phyloP scores from a whole-genome alignment of 2,329 filamentous ascomycete genomes.

The Ophiostoma sp. region DNA sequence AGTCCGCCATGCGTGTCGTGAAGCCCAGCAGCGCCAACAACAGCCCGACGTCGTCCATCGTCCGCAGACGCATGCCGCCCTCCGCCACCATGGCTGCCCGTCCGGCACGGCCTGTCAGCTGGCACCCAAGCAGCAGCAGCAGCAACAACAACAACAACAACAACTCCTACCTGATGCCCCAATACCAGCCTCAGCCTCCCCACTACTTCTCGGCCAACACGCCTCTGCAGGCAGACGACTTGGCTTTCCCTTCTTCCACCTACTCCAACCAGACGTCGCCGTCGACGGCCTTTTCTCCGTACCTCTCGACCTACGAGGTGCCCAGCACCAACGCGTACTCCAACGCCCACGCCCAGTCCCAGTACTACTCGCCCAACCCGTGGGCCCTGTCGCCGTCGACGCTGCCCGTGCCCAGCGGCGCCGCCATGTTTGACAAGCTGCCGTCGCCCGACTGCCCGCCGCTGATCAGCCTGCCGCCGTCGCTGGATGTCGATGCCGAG shows the following conservation, averaged over 20 bases:
- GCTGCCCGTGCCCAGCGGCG: conserved; percentile 17
- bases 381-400: conserved; percentile 33
- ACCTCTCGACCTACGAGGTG: conserved; percentile 27
- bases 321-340: background rate
- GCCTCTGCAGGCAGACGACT: conserved; percentile 25
- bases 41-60: conserved; percentile 54
- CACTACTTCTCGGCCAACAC: conserved; percentile 19
- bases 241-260: conserved; percentile 32
- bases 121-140: conserved; percentile 56
- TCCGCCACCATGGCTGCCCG: conserved; percentile 20
- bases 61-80: conserved; percentile 51
- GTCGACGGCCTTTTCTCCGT: conserved; percentile 49
- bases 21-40: conserved; percentile 60
- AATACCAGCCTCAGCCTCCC: conserved; percentile 10
- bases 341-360: conserved; percentile 29
- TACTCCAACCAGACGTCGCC: conserved; percentile 58
- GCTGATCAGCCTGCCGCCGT: conserved; percentile 17
- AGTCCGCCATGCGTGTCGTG: conserved; percentile 51
- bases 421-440: conserved; percentile 25
- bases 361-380: conserved; percentile 38
- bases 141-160: background rate
- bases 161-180: conserved; percentile 35
- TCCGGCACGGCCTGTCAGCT: conserved; percentile 61
- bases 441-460: conserved; percentile 26
- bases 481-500: conserved; percentile 2